These are phyloP conservation scores for Lomentospora prolificans DNA, from an alignment of 2,329 filamentous ascomycete genomes.

Conservation along the genomic window DNA sequence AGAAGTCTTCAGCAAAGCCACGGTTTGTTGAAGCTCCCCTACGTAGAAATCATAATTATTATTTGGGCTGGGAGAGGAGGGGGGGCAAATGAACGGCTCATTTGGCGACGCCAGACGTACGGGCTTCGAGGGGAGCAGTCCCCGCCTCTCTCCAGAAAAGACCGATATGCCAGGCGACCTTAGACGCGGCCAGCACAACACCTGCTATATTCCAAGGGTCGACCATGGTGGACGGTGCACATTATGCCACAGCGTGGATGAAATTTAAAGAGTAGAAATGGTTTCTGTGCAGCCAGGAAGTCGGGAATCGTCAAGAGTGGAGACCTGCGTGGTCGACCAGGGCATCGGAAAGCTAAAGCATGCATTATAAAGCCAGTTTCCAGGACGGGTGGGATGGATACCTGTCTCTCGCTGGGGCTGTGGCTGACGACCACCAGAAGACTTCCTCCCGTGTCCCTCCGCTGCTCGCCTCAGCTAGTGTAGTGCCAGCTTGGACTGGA, in stretches of 20 bases:
- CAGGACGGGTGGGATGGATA: no score
- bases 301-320: neutral
- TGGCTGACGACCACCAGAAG: no score
- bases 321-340: neutral
- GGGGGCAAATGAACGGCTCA: neutral
- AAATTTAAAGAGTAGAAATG: neutral
- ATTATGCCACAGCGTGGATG: neutral
- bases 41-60: no score
- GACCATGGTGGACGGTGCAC: neutral
- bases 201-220: constrained; percentile 5
- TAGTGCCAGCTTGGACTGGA: no score
- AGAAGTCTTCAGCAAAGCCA: neutral
- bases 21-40: neutral
- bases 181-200: neutral
- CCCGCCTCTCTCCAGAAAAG: neutral
- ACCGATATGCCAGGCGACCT: neutral
- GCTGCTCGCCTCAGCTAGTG: no score
- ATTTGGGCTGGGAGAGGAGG: neutral
- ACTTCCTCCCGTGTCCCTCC: no score
- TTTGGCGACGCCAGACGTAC: neutral
- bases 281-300: neutral
- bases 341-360: neutral
- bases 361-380: neutral
- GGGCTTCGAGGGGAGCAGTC: neutral
- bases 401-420: no score